phyloP scores from a whole-genome alignment of 108 stramenopile species.

The Epithemia pelagica region DNA sequence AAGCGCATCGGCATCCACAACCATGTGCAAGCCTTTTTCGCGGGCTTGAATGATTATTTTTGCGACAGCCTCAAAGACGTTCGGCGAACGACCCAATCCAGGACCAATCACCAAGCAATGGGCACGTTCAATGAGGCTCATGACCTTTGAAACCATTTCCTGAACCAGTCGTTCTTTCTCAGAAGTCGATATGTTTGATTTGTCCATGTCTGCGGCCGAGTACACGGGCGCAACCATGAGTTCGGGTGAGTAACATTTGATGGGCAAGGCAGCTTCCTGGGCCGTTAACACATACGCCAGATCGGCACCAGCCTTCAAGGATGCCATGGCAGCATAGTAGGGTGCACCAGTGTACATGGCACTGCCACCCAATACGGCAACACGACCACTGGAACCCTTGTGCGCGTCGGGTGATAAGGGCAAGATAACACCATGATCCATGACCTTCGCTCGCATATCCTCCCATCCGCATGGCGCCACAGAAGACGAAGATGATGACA shows the following conservation, averaged over 20 bases:
- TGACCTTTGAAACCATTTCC: conserved; percentile 50
- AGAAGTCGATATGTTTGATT: neutral
- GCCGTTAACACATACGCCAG: conserved; percentile 91
- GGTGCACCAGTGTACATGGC: conserved; percentile 96
- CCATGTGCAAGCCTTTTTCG: conserved; percentile 44
- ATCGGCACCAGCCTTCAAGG: conserved; percentile 89
- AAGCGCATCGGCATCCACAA: conserved; percentile 95
- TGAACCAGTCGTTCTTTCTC: conserved; percentile 7
- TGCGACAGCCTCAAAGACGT: conserved; percentile 51
- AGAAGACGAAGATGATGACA: no score
- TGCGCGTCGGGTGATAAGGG: conserved; percentile 47
- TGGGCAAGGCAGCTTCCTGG: conserved; percentile 81
- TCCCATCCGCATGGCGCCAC: neutral
- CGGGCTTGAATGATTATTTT: conserved; percentile 56
- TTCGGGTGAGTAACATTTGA: conserved; percentile 91
- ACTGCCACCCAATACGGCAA: conserved; percentile 93
- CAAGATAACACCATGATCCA: conserved; percentile 8
- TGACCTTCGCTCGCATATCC: neutral
- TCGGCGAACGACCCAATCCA: conserved; percentile 82
- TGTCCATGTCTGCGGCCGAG: conserved; percentile 48
- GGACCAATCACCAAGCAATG: conserved; percentile 91
- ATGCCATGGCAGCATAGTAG: conserved; percentile 90
- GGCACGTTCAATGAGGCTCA: conserved; percentile 37
- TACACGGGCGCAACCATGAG: conserved; percentile 89
- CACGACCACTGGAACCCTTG: conserved; percentile 91